Evolutionary conservation across 2,329 filamentous ascomycete genomes (phyloP), one percentile per base, ranked within the genome.

Genomic region (Verticillium zaregamsianum): DNA sequence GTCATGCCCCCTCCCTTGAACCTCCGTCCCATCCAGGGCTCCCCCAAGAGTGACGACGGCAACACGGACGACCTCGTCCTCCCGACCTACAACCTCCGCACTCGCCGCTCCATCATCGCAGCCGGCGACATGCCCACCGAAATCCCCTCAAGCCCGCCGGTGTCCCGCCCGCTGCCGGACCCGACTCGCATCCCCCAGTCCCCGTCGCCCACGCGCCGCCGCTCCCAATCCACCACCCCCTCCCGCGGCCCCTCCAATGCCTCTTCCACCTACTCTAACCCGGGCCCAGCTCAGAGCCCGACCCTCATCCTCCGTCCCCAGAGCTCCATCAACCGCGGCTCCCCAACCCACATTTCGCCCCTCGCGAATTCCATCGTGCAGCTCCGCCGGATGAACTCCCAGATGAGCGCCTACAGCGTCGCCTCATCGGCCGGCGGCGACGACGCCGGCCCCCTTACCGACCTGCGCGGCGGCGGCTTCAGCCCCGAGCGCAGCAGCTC

Each of bases 341-440:
- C 56, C 33, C 56, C 56, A 5, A 54, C 32, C 15, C 58, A 45
- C 58, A 54, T 59, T 15, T 55, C 58, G 12, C 58, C 58, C 5
- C 58, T 59, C 2, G 33, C 25, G 3, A 32, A 45, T 9, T 59
- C 58, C 28, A 59, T 59, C 58, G 31, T 59, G 20, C 79, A 84
- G 69, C 79, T 86, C 61, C 78, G 84, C 11, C 77, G 83, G 58
- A 86, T 86, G 82, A 86, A 86, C 73, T 85, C 81, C 70, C 72
- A 80, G 59, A 68, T 83, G 55, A 82, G 78, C 67, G 74, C 77
- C 2, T 74, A 76, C 61, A 82, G 80, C 72, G 70, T 71, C 20
- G 73, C 74, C 1, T 79, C 79, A 0, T 66, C 75, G 54, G 67
- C 68, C 1, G 65, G 59, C 56, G 74, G 73, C 11, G 66, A 67